Conservation (phyloP, 768 basidiomycete species). For the Tylopilus sp. region DNA sequence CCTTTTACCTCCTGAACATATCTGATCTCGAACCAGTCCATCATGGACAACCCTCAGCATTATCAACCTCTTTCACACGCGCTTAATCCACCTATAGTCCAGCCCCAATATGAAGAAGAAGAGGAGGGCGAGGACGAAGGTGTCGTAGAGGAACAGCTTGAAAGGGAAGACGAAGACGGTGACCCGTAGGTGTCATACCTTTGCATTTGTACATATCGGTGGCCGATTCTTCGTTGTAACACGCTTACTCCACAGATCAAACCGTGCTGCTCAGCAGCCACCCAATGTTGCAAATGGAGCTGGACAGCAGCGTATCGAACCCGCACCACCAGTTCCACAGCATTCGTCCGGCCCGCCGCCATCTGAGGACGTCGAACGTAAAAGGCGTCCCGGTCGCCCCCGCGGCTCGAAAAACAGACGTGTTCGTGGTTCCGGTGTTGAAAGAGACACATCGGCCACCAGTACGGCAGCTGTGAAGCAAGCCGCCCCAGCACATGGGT, state of each 20-base stretch:
- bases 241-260: conserved; percentile 19
- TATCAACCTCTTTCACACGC: conserved; percentile 82
- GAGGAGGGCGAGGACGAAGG: conserved; percentile 76
- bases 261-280: conserved; percentile 15
- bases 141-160: conserved; percentile 65
- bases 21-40: conserved; percentile 11
- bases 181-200: conserved; percentile 27
- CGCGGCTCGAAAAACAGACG: conserved; percentile 76
- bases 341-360: conserved; percentile 16
- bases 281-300: conserved; percentile 11
- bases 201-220: conserved; percentile 6
- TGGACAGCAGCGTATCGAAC: conserved; percentile 21
- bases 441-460: conserved; percentile 20
- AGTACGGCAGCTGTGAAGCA: conserved; percentile 25
- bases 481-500: conserved; percentile 35
- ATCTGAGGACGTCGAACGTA: conserved; percentile 42
- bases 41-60: conserved; percentile 69
- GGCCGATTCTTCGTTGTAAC: conserved; percentile 4
- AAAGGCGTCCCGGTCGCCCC: conserved; percentile 76
- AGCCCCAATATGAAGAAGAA: conserved; percentile 45
- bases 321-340: conserved; percentile 28
- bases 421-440: conserved; percentile 34
- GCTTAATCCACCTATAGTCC: conserved; percentile 51
- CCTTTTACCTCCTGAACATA: conserved; percentile 20
- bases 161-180: conserved; percentile 44